Conservation (phyloP, 192 early-diverging fungal genomes). For the Thoreauomyces humboldtii region DNA sequence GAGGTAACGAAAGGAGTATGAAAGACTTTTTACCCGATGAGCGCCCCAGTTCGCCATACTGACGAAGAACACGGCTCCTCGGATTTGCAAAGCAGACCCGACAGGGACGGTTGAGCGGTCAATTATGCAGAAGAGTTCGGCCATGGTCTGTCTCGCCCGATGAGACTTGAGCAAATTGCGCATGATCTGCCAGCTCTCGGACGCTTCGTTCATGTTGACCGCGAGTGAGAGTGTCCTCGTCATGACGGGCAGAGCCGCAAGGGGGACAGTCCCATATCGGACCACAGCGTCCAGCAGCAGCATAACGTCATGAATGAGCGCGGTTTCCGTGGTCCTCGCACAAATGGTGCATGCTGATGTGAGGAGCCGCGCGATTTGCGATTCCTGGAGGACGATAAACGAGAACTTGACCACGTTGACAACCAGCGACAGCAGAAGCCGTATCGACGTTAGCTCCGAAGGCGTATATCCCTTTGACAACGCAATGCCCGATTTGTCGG, state of each 20-base stretch:
- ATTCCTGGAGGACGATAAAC: slow-evolving; percentile 14
- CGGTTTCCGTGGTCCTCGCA: not conserved
- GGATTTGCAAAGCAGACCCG: slow-evolving; percentile 26
- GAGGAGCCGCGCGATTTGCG: slow-evolving; percentile 16
- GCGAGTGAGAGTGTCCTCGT: slow-evolving; percentile 2
- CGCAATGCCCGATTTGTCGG: not conserved
- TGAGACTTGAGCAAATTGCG: slow-evolving; percentile 63
- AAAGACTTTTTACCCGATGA: slow-evolving; percentile 36
- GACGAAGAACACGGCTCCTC: slow-evolving; percentile 59
- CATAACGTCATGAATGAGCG: slow-evolving; percentile 12
- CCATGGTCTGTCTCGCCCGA: slow-evolving; percentile 56
- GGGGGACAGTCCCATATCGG: slow-evolving; percentile 27
- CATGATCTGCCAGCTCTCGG: slow-evolving; percentile 53
- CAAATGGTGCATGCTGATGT: slow-evolving; percentile 9
- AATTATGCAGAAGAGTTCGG: slow-evolving; percentile 54
- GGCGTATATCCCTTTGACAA: not conserved
- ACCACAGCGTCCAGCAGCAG: slow-evolving; percentile 25
- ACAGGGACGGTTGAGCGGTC: slow-evolving; percentile 5
- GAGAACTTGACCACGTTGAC: slow-evolving; percentile 39
- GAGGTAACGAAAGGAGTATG: slow-evolving; percentile 32
- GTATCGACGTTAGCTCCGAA: not conserved
- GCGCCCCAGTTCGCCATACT: slow-evolving; percentile 57
- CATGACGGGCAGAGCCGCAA: slow-evolving; percentile 6
- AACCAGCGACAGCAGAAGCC: slow-evolving; percentile 16
- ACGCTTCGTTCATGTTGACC: not conserved